Conservation (phyloP, 352 stramenopile genomes). For the Phytophthora cryptogea region DNA sequence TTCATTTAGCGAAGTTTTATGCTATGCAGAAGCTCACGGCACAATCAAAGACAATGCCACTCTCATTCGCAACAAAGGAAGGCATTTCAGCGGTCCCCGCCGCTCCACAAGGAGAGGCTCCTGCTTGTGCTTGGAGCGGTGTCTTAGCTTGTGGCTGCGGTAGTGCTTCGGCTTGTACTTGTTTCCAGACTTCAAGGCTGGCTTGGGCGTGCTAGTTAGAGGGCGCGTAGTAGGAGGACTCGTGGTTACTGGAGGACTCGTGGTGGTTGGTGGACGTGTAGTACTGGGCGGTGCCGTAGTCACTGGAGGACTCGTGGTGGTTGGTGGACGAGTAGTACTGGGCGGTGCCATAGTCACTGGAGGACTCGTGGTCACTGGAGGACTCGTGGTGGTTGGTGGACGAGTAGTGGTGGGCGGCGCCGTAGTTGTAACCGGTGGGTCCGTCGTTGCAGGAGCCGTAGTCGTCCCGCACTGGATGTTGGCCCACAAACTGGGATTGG, state of each 20-base stretch:
- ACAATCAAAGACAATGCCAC: too few relatives aligned
- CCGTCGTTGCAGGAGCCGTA: not conserved
- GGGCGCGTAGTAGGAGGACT: not conserved
- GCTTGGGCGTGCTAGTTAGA: not conserved
- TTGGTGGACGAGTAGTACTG: too few relatives aligned
- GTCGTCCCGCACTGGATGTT: not conserved
- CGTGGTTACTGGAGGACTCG: not conserved
- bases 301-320: not conserved
- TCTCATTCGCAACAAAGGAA: too few relatives aligned
- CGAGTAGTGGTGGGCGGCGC: not conserved
- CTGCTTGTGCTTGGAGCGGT: not conserved
- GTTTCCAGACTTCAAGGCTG: not conserved
- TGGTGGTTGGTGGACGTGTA: not conserved
- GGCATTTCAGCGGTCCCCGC: not conserved
- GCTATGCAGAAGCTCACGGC: too few relatives aligned
- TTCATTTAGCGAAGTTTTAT: too few relatives aligned
- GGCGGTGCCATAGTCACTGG: not conserved
- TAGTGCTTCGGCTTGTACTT: slow-evolving; percentile 4
- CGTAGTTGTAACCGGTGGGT: not conserved
- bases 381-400: not conserved
- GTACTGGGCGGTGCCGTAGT: not conserved
- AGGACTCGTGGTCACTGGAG: not conserved
- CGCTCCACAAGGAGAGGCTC: not conserved
- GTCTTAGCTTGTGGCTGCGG: not conserved
- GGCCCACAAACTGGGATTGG: slow-evolving; percentile 31